Percentiles rank a stretch among this genome's conserved stretches.
Evolutionary conservation across 208 protist genomes (phyloP).

Genomic region (Wallacemonas rigidus): DNA sequence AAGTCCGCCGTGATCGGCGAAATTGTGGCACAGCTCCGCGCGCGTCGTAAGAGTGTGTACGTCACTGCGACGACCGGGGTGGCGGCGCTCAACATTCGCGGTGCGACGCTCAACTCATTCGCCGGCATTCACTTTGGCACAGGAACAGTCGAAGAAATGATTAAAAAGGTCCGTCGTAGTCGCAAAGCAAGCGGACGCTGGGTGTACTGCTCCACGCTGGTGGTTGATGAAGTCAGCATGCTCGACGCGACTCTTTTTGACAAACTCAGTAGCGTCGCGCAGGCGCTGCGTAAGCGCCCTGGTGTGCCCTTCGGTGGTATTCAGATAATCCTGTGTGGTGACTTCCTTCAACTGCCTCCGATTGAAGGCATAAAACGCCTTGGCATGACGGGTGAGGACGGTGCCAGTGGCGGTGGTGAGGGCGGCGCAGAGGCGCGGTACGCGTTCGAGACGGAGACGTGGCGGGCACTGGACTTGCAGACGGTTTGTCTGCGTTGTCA

Average conservation of each 20-base stretch:
- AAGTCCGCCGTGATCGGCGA: slow-evolving; percentile 59
- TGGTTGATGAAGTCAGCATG: slow-evolving; percentile 86
- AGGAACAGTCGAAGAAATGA: slow-evolving; percentile 28
- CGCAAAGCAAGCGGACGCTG: slow-evolving; percentile 39
- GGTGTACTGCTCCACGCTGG: slow-evolving; percentile 44
- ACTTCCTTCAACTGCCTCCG: slow-evolving; percentile 80
- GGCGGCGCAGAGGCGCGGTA: slow-evolving; percentile 24
- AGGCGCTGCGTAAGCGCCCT: slow-evolving; percentile 31
- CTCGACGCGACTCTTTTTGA: slow-evolving; percentile 53
- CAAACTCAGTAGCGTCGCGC: slow-evolving; percentile 54
- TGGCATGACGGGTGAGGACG: background rate
- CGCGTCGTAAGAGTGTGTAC: slow-evolving; percentile 28
- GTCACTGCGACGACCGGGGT: slow-evolving; percentile 67
- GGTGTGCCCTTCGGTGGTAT: slow-evolving; percentile 72
- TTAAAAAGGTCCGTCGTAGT: slow-evolving; percentile 36
- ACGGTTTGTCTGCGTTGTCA: slow-evolving; percentile 37
- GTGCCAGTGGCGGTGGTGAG: background rate
- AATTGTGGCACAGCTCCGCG: slow-evolving; percentile 39
- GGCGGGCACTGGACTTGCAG: slow-evolving; percentile 36
- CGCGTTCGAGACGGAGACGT: slow-evolving; percentile 54
- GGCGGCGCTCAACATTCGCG: slow-evolving; percentile 59
- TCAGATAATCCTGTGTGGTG: slow-evolving; percentile 78
- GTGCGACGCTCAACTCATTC: slow-evolving; percentile 61
- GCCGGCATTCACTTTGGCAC: slow-evolving; percentile 45
- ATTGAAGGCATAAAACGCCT: slow-evolving; percentile 19